Base-by-base conservation (phyloP, 2,329 filamentous ascomycete genomes). In the Verticillium nonalfalfae region DNA sequence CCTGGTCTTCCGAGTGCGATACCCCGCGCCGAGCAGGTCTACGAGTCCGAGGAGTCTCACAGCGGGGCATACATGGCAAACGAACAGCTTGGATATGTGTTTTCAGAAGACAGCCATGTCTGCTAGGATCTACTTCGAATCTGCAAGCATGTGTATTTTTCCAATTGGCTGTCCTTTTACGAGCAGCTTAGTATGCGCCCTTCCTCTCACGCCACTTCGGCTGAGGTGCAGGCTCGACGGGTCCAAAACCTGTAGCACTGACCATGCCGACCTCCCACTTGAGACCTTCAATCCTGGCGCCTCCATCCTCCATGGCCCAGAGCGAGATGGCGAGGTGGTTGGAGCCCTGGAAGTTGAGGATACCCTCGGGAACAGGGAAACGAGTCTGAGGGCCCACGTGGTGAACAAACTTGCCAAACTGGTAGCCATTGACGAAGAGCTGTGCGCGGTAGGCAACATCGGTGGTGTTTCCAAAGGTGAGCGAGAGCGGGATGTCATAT, bases 401-500 rank as follows among this genome's bases (percentile, higher is more conserved):
- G 67, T 83, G 85, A 4, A 84, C 73, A 56, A 70, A 75, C 66
- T 75, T 74, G 58, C 76, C 75, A 63, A 85, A 90, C 73, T 90
- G 87, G 73, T 85, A 91, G 1, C 89, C 88, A 67, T 91, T 91
- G 57, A 91, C 82, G 66, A 81, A 91, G 6, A 91, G 70, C 73
- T 88, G 84, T 2, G 76, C 82, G 36, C 87, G 78, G 66, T 86
- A 87, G 2, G 66, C 65, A 1, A 62, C 57, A 0, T 62, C 67
- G 0, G 76, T 75, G 2, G 73, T 74, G 62, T 78, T 77, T 21
- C 76, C 76, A 67, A 87, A 86, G 0, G 75, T 75, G 65, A 87
- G 82, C 1, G 76, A 76, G 6, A 87, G 69, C 0, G 85, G 84
- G 18, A 86, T 78, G 64, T 88, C 84, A 70, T 83, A 87, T 0